These are phyloP conservation scores for Mortierella alpina DNA, from an alignment of 192 early-diverging fungal genomes.

Conservation along the genomic window DNA sequence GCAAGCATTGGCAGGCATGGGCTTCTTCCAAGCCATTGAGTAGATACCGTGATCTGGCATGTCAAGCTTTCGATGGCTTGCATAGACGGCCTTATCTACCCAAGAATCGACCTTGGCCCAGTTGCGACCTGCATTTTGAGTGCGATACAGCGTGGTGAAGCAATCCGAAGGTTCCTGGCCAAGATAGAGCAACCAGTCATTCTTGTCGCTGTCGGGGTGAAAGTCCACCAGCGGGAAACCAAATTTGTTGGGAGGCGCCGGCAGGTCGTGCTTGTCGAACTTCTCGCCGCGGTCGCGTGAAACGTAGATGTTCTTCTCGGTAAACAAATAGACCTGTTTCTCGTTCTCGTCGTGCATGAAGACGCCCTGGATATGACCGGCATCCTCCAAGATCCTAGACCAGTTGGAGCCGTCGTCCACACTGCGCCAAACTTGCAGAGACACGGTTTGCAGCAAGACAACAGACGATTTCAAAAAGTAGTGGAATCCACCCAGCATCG, in stretches of 20 bases:
- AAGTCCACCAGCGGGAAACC: constrained; percentile 85
- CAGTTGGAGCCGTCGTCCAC: constrained; percentile 83
- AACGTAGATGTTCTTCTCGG: constrained; percentile 59
- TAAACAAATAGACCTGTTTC: constrained; percentile 74
- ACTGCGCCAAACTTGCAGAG: constrained; percentile 74
- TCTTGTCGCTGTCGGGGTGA: constrained; percentile 76
- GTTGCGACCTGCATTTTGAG: constrained; percentile 73
- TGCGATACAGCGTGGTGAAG: constrained; percentile 78
- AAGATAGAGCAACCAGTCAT: constrained; percentile 90
- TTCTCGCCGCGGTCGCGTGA: constrained; percentile 70
- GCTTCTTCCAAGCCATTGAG: constrained; percentile 47
- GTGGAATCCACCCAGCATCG: constrained; percentile 43
- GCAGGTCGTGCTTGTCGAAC: constrained; percentile 61
- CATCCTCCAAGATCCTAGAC: constrained; percentile 62
- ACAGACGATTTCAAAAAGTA: constrained; percentile 76
- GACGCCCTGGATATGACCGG: constrained; percentile 65
- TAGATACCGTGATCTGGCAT: constrained; percentile 78
- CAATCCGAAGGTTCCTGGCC: constrained; percentile 70
- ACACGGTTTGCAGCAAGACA: constrained; percentile 68
- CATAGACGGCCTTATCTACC: constrained; percentile 90
- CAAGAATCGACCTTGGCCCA: constrained; percentile 86
- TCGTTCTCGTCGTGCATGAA: constrained; percentile 77
- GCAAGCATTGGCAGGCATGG: constrained; percentile 60
- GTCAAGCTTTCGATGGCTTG: constrained; percentile 60
- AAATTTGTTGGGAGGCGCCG: constrained; percentile 73